These are phyloP conservation scores for Colletotrichum orbiculare DNA, from an alignment of 2,329 filamentous ascomycete genomes.

Conservation along the genomic window DNA sequence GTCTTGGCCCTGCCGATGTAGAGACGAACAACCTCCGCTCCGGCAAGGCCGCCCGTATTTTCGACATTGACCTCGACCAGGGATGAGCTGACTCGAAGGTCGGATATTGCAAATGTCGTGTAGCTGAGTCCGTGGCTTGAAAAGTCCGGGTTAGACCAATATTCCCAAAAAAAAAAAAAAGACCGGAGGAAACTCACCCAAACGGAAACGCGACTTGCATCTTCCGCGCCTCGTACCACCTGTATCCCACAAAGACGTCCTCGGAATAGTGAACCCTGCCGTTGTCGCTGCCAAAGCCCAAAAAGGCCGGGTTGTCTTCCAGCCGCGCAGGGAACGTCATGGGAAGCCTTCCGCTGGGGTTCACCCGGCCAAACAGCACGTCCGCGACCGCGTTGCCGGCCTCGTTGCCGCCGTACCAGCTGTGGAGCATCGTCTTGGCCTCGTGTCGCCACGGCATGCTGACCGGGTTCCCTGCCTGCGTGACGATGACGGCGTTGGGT, in stretches of 20 bases:
- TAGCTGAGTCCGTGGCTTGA: constrained; percentile 74
- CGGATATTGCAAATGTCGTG: constrained; percentile 67
- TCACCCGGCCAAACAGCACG: constrained; percentile 74
- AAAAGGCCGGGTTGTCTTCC: constrained; percentile 75
- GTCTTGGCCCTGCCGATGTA: constrained; percentile 53
- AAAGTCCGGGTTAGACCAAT: neutral
- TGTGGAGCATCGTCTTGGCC: constrained; percentile 69
- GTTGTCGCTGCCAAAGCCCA: constrained; percentile 74
- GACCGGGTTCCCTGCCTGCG: constrained; percentile 77
- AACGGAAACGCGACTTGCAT: constrained; percentile 73
- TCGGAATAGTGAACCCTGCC: constrained; percentile 76
- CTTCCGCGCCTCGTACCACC: constrained; percentile 74
- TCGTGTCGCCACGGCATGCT: constrained; percentile 69
- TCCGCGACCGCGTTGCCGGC: constrained; percentile 79
- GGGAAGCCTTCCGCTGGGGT: constrained; percentile 80
- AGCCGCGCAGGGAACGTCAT: constrained; percentile 74
- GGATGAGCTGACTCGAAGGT: constrained; percentile 52
- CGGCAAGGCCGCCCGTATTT: constrained; percentile 62
- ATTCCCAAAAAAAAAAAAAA: no score
- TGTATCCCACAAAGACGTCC: constrained; percentile 78
- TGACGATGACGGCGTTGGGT: constrained; percentile 72
- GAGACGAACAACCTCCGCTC: constrained; percentile 60
- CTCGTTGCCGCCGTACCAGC: constrained; percentile 83
- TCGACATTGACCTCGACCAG: constrained; percentile 59
- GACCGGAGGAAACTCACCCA: constrained; percentile 43